Conservation (phyloP, 169 alveolate genomes). For the Eimeria falciformis region DNA sequence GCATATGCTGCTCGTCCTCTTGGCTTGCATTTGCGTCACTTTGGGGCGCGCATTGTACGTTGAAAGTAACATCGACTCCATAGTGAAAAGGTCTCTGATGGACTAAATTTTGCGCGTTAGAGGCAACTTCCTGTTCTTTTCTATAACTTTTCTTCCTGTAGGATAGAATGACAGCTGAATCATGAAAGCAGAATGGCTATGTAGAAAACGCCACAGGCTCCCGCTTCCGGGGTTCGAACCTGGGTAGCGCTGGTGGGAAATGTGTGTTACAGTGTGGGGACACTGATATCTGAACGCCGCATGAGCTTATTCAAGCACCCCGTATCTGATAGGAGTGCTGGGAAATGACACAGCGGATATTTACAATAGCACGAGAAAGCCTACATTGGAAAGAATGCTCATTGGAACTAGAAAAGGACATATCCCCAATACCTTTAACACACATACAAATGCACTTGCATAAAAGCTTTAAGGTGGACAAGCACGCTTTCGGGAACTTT, state of each 20-base stretch:
- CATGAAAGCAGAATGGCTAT: neutral
- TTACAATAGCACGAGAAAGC: too few relatives aligned
- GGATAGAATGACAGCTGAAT: neutral
- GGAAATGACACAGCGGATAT: too few relatives aligned
- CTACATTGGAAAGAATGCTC: too few relatives aligned
- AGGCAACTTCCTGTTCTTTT: neutral
- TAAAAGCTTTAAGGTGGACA: too few relatives aligned
- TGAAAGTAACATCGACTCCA: neutral
- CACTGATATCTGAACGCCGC: too few relatives aligned
- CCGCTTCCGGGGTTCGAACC: neutral
- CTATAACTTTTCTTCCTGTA: neutral
- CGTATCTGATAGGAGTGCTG: too few relatives aligned
- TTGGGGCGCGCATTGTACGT: slow-evolving; percentile 34
- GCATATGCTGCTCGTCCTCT: slow-evolving; percentile 3
- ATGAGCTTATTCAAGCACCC: too few relatives aligned
- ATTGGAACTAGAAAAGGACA: too few relatives aligned
- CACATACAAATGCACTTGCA: too few relatives aligned
- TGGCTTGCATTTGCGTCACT: slow-evolving; percentile 12
- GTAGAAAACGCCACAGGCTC: neutral
- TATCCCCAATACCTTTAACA: too few relatives aligned
- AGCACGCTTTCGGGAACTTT: too few relatives aligned
- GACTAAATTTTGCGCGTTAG: neutral
- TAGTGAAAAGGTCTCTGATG: neutral
- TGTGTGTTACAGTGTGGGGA: neutral
- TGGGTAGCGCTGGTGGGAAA: neutral